These are phyloP conservation scores for Solanum hybrid DNA, from an alignment of 305 asterid genomes.

Conservation along the genomic window DNA sequence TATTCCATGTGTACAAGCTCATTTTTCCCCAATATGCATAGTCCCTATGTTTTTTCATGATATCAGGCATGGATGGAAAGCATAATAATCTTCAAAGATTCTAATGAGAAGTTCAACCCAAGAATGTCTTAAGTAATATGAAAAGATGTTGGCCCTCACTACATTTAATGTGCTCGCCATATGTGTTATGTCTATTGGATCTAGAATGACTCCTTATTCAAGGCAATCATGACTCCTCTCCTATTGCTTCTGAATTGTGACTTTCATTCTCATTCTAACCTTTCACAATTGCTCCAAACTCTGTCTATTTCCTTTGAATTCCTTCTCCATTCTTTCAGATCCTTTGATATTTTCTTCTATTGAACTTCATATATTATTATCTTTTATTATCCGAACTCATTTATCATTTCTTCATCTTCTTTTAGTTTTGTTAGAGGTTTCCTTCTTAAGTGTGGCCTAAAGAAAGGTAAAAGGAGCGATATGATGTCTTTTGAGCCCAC, in stretches of 20 bases:
- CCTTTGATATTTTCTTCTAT: not conserved
- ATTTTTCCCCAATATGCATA: no score
- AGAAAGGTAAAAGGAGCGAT: not conserved
- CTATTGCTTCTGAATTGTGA: not conserved
- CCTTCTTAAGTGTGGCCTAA: not conserved
- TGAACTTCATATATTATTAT: not conserved
- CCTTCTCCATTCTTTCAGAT: not conserved
- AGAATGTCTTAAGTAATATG: not conserved
- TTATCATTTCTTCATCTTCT: not conserved
- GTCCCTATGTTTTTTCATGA: not conserved
- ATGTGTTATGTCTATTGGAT: not conserved
- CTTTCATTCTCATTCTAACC: not conserved
- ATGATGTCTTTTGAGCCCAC: no score
- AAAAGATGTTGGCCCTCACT: not conserved
- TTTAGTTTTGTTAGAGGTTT: not conserved
- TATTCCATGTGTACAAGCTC: not conserved
- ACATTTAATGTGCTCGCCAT: not conserved
- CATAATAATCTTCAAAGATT: not conserved
- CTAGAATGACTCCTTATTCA: not conserved
- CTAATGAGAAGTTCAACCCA: not conserved
- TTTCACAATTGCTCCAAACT: not conserved
- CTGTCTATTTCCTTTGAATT: not conserved
- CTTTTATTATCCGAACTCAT: no score
- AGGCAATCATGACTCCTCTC: not conserved
- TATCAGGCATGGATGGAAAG: not conserved